Base-by-base conservation (phyloP, 169 alveolate species). In the Cyclospora cayetanensis region DNA sequence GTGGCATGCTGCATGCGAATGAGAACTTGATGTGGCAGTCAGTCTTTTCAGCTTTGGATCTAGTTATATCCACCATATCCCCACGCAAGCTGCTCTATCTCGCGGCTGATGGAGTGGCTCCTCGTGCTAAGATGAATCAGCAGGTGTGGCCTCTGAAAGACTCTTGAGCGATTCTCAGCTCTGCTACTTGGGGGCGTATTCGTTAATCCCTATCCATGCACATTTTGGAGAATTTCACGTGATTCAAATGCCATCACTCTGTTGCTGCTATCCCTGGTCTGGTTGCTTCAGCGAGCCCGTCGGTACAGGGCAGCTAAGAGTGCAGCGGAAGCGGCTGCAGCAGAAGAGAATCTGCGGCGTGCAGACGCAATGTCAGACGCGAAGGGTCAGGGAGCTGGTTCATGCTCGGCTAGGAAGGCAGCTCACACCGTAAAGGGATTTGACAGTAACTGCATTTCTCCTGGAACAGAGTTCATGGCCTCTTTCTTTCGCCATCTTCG, bases 91-190 rank as follows among this genome's bases (percentile, higher is more conserved):
- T 99, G 88, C 93, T 99, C 20, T 88, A 90, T 86, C 60, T 99
- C 88, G 94, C 94, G n/a, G 83, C 93, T 34, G 96, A 94, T 55
- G 99, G 99, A 9, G 99, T 99, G 4, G 99, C 99, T 25, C 99
- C 99, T 11, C 96, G 99, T 83, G 99, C 99, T 1, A 99, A 99
- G 96, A 98, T 99, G 99, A 99, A 99, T 95, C 99, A 99, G 84
- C 99, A 99, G 95, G 92, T 86, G 31, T 9, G 22, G 83, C 27
- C 12, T 37, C 34, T 27, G n/a, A 0, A 5, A 11, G 37, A 31
- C 3, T 27, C 79, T 37, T 27, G 22, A 27, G 79, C 4, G n/a
- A 4, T 4, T n/a, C 43, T 66, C 9, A 4, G 79, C n/a, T 15
- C 5, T 22, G 79, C 22, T 35, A 11, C 42, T 35, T 46, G 60